phyloP scores from a whole-genome alignment of 805 yeast genomes.

The Wickerhamiella allomyrinae region DNA sequence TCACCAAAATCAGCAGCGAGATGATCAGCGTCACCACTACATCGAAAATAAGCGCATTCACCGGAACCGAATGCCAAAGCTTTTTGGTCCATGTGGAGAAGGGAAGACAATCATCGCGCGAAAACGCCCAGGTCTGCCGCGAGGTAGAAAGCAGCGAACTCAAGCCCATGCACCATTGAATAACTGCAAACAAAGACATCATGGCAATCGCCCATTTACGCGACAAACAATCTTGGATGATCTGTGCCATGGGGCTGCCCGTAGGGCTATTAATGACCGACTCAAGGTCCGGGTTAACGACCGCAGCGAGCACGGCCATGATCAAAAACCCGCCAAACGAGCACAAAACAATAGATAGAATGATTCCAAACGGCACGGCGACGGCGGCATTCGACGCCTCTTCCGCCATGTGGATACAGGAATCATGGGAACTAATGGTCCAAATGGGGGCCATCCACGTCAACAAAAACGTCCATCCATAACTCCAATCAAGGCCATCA shows the following conservation, averaged over 20 bases:
- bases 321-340: constrained; percentile 17
- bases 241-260: constrained; percentile 26
- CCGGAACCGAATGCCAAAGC: constrained; percentile 46
- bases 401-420: constrained; percentile 50
- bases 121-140: constrained; percentile 53
- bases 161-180: constrained; percentile 14
- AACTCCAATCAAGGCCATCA: constrained; percentile 48
- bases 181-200: constrained; percentile 10
- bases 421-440: constrained; percentile 35
- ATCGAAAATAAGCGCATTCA: constrained; percentile 42
- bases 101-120: constrained; percentile 58
- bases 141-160: constrained; percentile 49
- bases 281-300: constrained; percentile 8
- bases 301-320: constrained; percentile 16
- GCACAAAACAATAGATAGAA: constrained; percentile 36
- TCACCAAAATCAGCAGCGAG: constrained; percentile 43
- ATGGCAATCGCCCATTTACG: constrained; percentile 12
- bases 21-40: constrained; percentile 38
- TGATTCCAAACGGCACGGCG: constrained; percentile 55
- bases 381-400: constrained; percentile 48
- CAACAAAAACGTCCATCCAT: constrained; percentile 43
- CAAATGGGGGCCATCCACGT: constrained; percentile 47
- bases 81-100: constrained; percentile 25
- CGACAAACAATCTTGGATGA: constrained; percentile 10
- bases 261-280: constrained; percentile 18